Conservation (phyloP, 331 rosid genomes). For the Rhamnella rubrinervis region DNA sequence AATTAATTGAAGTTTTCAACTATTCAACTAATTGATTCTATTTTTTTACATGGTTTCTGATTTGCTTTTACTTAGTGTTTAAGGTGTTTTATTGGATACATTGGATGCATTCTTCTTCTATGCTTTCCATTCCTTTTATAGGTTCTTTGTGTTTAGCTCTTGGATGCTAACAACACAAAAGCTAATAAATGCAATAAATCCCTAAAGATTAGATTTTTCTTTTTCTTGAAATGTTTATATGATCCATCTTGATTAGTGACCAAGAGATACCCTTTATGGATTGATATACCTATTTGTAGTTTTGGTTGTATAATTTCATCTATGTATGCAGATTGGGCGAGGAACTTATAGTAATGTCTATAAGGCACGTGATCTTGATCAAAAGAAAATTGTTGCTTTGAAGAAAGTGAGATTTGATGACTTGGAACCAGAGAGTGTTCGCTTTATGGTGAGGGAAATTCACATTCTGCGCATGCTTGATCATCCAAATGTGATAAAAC, state of each 20-base stretch:
- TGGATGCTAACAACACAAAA: background rate
- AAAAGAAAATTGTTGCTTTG: constrained; percentile 81
- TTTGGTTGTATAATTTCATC: constrained; percentile 10
- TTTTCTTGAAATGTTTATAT: constrained; percentile 1
- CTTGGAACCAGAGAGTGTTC: constrained; percentile 93
- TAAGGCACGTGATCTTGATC: constrained; percentile 92
- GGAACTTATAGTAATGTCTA: constrained; percentile 94
- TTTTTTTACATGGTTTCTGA: background rate
- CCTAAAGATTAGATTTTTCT: background rate
- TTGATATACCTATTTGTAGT: constrained; percentile 20
- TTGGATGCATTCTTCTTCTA: background rate
- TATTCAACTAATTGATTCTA: too few species aligned
- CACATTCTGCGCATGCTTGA: constrained; percentile 89
- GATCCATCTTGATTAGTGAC: constrained; percentile 4
- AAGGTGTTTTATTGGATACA: background rate
- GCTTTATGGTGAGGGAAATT: constrained; percentile 96
- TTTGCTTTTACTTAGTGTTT: background rate
- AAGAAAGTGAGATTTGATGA: constrained; percentile 93
- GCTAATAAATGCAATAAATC: constrained; percentile 1
- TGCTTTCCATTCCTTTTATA: background rate
- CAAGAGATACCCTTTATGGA: constrained; percentile 2
- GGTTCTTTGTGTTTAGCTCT: constrained; percentile 9
- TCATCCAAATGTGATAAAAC: constrained; percentile 84
- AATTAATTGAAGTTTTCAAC: too few species aligned
- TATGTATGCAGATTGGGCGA: constrained; percentile 78